Conservation (phyloP, 768 basidiomycete species). For the Macrolepiota albuminosa region DNA sequence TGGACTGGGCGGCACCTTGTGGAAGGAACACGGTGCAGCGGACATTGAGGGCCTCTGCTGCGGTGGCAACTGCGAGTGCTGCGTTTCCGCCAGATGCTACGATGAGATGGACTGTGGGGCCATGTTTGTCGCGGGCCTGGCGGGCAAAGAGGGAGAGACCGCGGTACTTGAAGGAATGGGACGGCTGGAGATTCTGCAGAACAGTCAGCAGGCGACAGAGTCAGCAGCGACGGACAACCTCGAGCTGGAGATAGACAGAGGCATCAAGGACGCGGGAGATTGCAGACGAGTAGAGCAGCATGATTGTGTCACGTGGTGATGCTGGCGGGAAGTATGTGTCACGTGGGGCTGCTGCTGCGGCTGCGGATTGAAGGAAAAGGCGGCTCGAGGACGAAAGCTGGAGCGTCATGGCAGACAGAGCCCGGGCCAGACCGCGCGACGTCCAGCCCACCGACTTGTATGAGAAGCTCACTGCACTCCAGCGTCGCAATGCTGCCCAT, state of each 20-base stretch:
- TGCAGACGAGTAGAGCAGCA: constrained; percentile 54
- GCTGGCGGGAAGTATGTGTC: constrained; percentile 13
- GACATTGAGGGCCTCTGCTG: constrained; percentile 48
- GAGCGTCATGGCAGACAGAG: constrained; percentile 28
- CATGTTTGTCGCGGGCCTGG: constrained; percentile 43
- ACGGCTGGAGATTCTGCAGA: constrained; percentile 64
- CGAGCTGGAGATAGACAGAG: constrained; percentile 66
- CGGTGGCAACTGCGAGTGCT: constrained; percentile 66
- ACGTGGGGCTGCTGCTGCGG: constrained; percentile 24
- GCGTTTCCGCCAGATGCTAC: constrained; percentile 81
- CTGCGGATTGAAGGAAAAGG: constrained; percentile 18
- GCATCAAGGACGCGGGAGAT: constrained; percentile 50
- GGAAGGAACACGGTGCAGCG: constrained; percentile 70
- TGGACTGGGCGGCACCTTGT: constrained; percentile 41
- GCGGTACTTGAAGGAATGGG: constrained; percentile 74
- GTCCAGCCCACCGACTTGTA: constrained; percentile 43
- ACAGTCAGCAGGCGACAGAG: background rate
- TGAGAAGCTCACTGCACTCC: constrained; percentile 62
- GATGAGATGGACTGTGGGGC: constrained; percentile 53
- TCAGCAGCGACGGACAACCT: constrained; percentile 33
- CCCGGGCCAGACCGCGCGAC: constrained; percentile 34
- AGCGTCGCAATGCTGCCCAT: constrained; percentile 59
- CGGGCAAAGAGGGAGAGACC: constrained; percentile 63
- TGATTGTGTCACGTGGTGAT: constrained; percentile 31
- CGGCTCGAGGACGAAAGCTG: background rate